Evolutionary conservation across 495 filamentous ascomycete genomes (phyloP).

Genomic region (Penicillium dipodomyicola): DNA sequence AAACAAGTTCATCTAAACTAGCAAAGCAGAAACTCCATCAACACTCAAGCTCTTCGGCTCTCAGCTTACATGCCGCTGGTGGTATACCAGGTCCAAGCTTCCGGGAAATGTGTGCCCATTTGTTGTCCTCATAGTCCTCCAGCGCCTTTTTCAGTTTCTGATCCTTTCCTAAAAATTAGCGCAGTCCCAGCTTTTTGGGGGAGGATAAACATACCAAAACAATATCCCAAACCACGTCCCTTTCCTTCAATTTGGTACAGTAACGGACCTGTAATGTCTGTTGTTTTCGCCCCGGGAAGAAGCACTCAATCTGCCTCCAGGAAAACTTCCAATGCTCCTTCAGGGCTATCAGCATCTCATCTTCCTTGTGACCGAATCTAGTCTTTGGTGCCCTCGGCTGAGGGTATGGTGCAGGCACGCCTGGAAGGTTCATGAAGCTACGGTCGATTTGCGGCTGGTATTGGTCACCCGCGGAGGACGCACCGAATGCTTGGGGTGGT

Average conservation of each 20-base stretch:
- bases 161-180: slow-evolving; percentile 53
- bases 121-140: slow-evolving; percentile 84
- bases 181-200: background rate
- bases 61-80: slow-evolving; percentile 78
- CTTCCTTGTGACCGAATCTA: slow-evolving; percentile 30
- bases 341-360: slow-evolving; percentile 76
- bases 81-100: slow-evolving; percentile 87
- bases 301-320: slow-evolving; percentile 95
- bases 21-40: background rate
- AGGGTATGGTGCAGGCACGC: slow-evolving; percentile 77
- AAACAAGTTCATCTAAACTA: background rate
- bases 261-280: slow-evolving; percentile 91
- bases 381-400: slow-evolving; percentile 43
- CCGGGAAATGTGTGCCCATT: slow-evolving; percentile 81
- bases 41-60: slow-evolving; percentile 42
- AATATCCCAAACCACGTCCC: slow-evolving; percentile 88
- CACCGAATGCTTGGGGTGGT: slow-evolving; percentile 55
- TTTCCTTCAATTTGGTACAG: slow-evolving; percentile 89
- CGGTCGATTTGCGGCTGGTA: slow-evolving; percentile 35
- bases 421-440: slow-evolving; percentile 74
- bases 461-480: slow-evolving; percentile 23
- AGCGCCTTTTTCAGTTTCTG: slow-evolving; percentile 74
- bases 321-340: slow-evolving; percentile 91
- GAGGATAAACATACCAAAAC: slow-evolving; percentile 60
- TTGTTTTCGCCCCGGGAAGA: slow-evolving; percentile 84